These are phyloP conservation scores for Spencermartinsiella ligniputridi DNA, from an alignment of 1,139 yeast genomes.

Conservation along the genomic window DNA sequence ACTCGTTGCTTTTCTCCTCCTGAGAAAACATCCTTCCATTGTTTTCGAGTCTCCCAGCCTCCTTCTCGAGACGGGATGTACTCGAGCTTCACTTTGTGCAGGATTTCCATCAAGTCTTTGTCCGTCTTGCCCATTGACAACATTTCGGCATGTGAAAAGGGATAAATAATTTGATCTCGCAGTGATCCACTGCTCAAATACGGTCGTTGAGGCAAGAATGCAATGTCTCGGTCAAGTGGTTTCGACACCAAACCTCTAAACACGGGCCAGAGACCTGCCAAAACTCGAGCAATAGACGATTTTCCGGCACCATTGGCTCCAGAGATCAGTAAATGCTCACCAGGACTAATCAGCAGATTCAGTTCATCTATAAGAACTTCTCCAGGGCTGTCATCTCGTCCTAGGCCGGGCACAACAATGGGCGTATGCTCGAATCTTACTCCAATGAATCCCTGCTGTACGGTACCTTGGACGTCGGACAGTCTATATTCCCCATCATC, in stretches of 20 bases:
- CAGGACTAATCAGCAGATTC: conserved; percentile 58
- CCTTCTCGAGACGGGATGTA: conserved; percentile 67
- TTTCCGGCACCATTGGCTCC: conserved; percentile 93
- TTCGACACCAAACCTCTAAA: conserved; percentile 77
- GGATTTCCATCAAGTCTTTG: conserved; percentile 59
- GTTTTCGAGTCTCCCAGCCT: conserved; percentile 56
- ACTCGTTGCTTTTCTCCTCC: conserved; percentile 96
- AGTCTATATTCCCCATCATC: conserved; percentile 24
- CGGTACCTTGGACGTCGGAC: conserved; percentile 69
- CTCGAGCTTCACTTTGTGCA: conserved; percentile 74
- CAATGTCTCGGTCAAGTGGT: conserved; percentile 67
- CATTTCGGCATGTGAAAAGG: conserved; percentile 75
- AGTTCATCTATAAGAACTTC: conserved; percentile 53
- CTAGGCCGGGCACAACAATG: conserved; percentile 62
- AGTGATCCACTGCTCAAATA: conserved; percentile 75
- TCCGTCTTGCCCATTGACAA: conserved; percentile 67
- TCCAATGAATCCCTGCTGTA: conserved; percentile 75
- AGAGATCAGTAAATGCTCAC: conserved; percentile 70
- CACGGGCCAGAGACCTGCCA: conserved; percentile 91
- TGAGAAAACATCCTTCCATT: conserved; percentile 88
- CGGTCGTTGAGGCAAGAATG: conserved; percentile 78
- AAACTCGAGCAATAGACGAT: conserved; percentile 75
- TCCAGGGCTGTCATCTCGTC: conserved; percentile 34
- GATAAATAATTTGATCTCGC: conserved; percentile 85
- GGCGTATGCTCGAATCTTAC: conserved; percentile 80